Evolutionary conservation across 768 basidiomycete genomes (phyloP), one percentile per base, ranked within the genome.

Genomic region (Hygrophorus pudorinus): DNA sequence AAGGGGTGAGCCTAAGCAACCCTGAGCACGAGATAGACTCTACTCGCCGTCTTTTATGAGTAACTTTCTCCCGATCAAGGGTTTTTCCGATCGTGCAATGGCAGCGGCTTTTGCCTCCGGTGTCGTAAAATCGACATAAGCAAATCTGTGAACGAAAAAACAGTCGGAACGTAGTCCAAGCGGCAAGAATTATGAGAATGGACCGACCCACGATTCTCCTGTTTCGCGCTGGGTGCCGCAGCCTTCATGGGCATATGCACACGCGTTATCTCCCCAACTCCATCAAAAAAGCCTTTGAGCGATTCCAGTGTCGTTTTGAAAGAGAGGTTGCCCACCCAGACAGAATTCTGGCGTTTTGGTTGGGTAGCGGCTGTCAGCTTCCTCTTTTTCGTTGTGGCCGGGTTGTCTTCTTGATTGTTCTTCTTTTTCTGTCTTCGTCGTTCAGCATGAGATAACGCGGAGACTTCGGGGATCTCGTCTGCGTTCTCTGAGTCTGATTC

Each of bases 311-410:
- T 86, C 41, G 94, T 97, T 63, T 84, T 85, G 72, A 85, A 98
- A 5, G 85, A 74, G 59, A 98, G 58, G 63, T 98, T 98, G 33
- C 94, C 94, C 24, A 97, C 85, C 94, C 94, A 98, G 38, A 97
- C 72, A 4, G 89, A 93, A 59, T 93, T 80, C 61, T 87, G 78
- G 18, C 84, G 77, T 60, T 79, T 81, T 35, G 60, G 51, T n/a
- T 53, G 52, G 1, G 60, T 59, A 17, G 58, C 59, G 2, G 65
- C 66, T 45, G 68, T 58, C 24, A 72, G 61, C 52, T 76, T 74
- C 49, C 64, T 67, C 53, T 71, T 78, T 60, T 76, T 76, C 39
- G 52, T 48, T 11, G 62, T 45, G 14, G 56, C 45, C 35, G 58
- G 47, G 37, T 54, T 50, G 37, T 58, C 55, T 36, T 56, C 36